Evolutionary conservation across 345 rosid genomes (phyloP).

Genomic region (Euclidium syriacum): DNA sequence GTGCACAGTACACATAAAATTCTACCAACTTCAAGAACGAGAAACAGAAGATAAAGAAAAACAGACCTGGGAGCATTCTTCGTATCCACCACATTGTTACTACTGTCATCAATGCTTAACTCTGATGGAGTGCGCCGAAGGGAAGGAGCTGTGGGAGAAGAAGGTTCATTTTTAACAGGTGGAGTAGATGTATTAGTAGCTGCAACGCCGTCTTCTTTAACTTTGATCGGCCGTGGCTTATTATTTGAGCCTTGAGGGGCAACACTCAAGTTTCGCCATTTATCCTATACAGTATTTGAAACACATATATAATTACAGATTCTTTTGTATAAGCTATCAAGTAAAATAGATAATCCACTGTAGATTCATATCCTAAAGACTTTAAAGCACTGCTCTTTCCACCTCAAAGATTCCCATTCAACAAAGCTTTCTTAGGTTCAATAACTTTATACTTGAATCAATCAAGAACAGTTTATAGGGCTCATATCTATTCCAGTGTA

Average conservation of each 20-base stretch:
- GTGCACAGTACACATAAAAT: no score
- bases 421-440: not conserved
- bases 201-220: constrained; percentile 32
- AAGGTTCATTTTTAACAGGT: not conserved
- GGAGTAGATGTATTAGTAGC: not conserved
- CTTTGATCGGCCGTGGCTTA: constrained; percentile 46
- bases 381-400: not conserved
- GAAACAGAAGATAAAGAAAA: not conserved
- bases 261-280: constrained; percentile 87
- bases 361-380: no score
- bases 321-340: not conserved
- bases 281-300: constrained; percentile 48
- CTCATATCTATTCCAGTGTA: not conserved
- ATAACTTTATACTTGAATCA: not conserved
- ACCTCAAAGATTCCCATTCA: not conserved
- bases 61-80: constrained; percentile 31
- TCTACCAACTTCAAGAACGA: not conserved
- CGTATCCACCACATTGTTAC: constrained; percentile 16
- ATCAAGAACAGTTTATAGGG: not conserved
- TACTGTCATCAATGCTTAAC: not conserved
- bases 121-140: constrained; percentile 17
- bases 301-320: not conserved
- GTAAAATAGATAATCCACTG: not conserved
- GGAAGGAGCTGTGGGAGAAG: not conserved
- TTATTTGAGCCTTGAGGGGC: constrained; percentile 45